Base-by-base conservation (phyloP, 768 basidiomycete genomes). In the Leccinum variicolor region DNA sequence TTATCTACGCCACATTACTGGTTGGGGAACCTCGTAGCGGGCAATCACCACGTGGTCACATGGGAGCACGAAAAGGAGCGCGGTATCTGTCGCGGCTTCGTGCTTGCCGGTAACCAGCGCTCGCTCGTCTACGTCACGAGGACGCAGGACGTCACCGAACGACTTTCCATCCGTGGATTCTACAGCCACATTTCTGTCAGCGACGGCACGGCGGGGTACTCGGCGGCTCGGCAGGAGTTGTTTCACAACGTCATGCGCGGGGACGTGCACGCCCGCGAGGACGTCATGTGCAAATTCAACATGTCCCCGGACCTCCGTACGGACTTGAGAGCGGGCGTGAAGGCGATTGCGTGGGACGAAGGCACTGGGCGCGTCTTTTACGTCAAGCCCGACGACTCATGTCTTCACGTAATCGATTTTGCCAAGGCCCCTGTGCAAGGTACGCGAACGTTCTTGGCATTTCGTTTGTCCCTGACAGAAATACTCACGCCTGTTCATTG, bases 311-410 rank as follows among this genome's bases (percentile, higher is more conserved):
- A 71, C 49, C 53, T 72, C 5, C 56, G 64, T 2, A 31, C 49
- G 2, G 63, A 67, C 11, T 41, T 64, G 50, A 33, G 62, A 53
- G 45, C 63, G 4, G 80, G 77, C 9, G 66, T 84, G 34, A 69
- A 71, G n/a, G 75, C 81, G 17, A 77, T 87, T 33, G 75, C 82
- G 7, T 89, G 84, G 84, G 87, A 89, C 59, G 86, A 89, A 67
- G 74, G 77, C 23, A 82, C 81, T 13, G 86, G 86, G 4, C 76
- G 85, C 39, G 74, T 87, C 14, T 81, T 82, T 62, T 70, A 86
- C 7, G 79, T 80, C 47, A 72, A 76, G 31, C 75, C 75, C 13
- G 63, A 76, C 8, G 77, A 77, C 28, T 54, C 71, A 4, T 58
- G 69, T 14, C 72, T 86, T 45, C 68, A 74, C 31, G 75, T 86